Percentiles rank a stretch among this genome's conserved stretches.
Conservation (phyloP, 768 basidiomycete species). For the Agrocybe chaxingu region DNA sequence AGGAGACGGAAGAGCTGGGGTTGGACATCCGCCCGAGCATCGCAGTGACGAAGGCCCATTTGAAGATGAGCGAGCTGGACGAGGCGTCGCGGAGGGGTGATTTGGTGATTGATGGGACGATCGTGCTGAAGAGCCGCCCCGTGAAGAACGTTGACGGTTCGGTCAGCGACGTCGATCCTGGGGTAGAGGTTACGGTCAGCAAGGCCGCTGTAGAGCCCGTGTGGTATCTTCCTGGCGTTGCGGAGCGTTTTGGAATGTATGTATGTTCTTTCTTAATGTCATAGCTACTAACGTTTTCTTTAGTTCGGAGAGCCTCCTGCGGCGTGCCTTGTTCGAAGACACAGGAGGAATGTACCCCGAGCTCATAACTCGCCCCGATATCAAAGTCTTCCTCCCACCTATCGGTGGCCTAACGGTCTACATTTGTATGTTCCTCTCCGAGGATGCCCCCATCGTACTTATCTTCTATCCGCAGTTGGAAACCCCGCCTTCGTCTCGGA, state of each 20-base stretch:
- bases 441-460: not conserved
- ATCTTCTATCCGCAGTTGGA: slow-evolving; percentile 52
- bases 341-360: slow-evolving; percentile 97
- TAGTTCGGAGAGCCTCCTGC: slow-evolving; percentile 79
- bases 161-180: slow-evolving; percentile 53
- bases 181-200: slow-evolving; percentile 83
- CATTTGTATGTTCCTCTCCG: slow-evolving; percentile 52
- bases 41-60: slow-evolving; percentile 87
- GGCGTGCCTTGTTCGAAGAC: slow-evolving; percentile 93
- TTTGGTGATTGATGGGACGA: slow-evolving; percentile 74
- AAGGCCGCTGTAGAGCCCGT: slow-evolving; percentile 97
- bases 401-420: slow-evolving; percentile 91
- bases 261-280: too few relatives aligned
- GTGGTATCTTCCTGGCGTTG: slow-evolving; percentile 93
- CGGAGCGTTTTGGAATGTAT: slow-evolving; percentile 94
- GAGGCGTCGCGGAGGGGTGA: slow-evolving; percentile 72
- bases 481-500: slow-evolving; percentile 77
- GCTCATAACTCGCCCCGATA: slow-evolving; percentile 90
- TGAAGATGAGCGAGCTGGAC: slow-evolving; percentile 94
- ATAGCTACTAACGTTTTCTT: too few relatives aligned
- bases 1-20: slow-evolving; percentile 58
- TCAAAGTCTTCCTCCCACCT: slow-evolving; percentile 94
- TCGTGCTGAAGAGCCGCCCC: slow-evolving; percentile 70
- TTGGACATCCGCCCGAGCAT: slow-evolving; percentile 92
- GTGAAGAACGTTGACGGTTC: slow-evolving; percentile 63